Percentiles rank a stretch among this genome's conserved stretches.
These are phyloP conservation scores for Prunus mongolica DNA, from an alignment of 306 rosid genomes.

Conservation along the genomic window DNA sequence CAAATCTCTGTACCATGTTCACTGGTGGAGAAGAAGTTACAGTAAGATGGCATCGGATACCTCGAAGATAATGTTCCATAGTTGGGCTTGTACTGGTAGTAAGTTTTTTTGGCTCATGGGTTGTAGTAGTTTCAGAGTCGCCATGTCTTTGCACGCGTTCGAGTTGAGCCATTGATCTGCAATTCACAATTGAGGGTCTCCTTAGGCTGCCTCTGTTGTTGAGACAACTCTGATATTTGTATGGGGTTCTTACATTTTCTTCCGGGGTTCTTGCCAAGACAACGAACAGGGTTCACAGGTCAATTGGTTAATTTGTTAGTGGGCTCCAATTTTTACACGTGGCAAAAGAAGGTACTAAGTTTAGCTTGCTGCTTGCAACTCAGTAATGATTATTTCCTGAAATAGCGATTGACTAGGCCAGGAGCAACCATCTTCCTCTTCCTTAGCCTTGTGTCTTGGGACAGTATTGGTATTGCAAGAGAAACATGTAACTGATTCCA, in stretches of 20 bases:
- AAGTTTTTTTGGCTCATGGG: neutral
- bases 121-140: slow-evolving; percentile 20
- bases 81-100: slow-evolving; percentile 25
- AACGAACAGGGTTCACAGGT: slow-evolving; percentile 29
- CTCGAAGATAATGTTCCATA: slow-evolving; percentile 69
- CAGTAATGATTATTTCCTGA: slow-evolving; percentile 11
- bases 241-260: slow-evolving; percentile 24
- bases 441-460: slow-evolving; percentile 4
- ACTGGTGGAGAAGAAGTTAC: neutral
- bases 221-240: slow-evolving; percentile 18
- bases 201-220: slow-evolving; percentile 12
- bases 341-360: slow-evolving; percentile 14
- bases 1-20: neutral
- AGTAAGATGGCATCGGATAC: slow-evolving; percentile 30
- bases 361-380: slow-evolving; percentile 14
- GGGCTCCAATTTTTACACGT: slow-evolving; percentile 42
- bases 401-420: slow-evolving; percentile 48
- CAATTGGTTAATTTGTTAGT: slow-evolving; percentile 17
- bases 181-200: slow-evolving; percentile 5
- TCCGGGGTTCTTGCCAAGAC: slow-evolving; percentile 36
- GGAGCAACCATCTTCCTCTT: slow-evolving; percentile 10
- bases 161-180: slow-evolving; percentile 55
- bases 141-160: slow-evolving; percentile 42
- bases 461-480: neutral
- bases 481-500: neutral